Evolutionary conservation across 768 basidiomycete species (phyloP), one percentile per base, ranked within the genome.

Genomic region (Amanita molliuscula): DNA sequence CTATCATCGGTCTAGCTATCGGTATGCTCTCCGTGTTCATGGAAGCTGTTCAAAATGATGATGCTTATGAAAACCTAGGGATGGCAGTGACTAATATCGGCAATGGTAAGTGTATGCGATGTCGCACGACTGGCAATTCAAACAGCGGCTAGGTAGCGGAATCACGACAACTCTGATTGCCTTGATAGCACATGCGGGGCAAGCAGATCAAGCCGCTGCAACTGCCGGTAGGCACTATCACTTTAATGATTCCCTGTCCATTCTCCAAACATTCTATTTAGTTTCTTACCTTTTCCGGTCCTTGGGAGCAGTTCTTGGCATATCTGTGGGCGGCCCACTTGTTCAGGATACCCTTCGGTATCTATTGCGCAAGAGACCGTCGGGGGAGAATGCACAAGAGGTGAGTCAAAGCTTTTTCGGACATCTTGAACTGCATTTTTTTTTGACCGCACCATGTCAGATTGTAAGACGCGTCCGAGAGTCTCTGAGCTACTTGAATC

Each of bases 201-300:
- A n/a, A n/a, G n/a, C n/a, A n/a, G n/a, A n/a, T n/a, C n/a, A n/a
- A n/a, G n/a, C n/a, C n/a, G n/a, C n/a, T n/a, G n/a, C n/a, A n/a
- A n/a, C n/a, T n/a, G n/a, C n/a, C n/a, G n/a, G n/a, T n/a, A n/a
- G n/a, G n/a, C n/a, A n/a, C n/a, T n/a, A n/a, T n/a, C n/a, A n/a
- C n/a, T 21, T 45, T 8, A n/a, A n/a, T n/a, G n/a, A 16, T 6
- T 9, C 38, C 44, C 9, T 49, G 16, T 26, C 6, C 37, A 34
- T 11, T 28, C 16, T 21, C n/a, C 2, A 8, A 28, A 43, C 16
- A 33, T 26, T 44, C 47, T 2, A 2, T 42, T 6, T 55, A 80
- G 81, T 78, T 0, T 81, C 78, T 0, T 82, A 82, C 59, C 77
- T 84, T 31, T 84, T 82, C 67, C 76, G 80, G 31, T 81, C 80